Percentiles rank a stretch among this genome's conserved stretches.
These are phyloP conservation scores for Malassezia cuniculi DNA, from an alignment of 1,284 basidiomycete species.

Conservation along the genomic window DNA sequence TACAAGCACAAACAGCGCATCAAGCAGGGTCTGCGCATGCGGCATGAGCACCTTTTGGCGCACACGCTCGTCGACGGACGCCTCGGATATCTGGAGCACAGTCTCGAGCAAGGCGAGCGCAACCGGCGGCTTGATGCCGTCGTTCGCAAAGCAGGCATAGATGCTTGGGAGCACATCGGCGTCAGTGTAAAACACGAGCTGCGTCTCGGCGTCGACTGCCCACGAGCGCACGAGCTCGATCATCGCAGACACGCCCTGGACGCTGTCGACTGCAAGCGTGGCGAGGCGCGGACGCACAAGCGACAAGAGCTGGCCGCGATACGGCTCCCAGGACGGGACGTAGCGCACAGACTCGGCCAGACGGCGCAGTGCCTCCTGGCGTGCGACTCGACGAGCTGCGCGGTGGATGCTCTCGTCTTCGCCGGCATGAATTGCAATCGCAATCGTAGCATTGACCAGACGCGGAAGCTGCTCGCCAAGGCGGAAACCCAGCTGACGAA, in stretches of 20 bases:
- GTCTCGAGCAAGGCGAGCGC: constrained; percentile 73
- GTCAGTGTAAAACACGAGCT: constrained; percentile 63
- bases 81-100: constrained; percentile 45
- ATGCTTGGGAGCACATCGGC: constrained; percentile 59
- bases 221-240: constrained; percentile 75
- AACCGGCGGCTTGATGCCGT: constrained; percentile 75
- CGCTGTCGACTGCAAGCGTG: constrained; percentile 68
- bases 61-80: background rate
- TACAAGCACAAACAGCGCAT: constrained; percentile 53
- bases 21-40: constrained; percentile 62
- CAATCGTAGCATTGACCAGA: constrained; percentile 26
- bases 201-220: constrained; percentile 55
- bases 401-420: constrained; percentile 7
- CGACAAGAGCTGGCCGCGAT: constrained; percentile 58
- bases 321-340: constrained; percentile 63
- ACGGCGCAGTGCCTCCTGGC: constrained; percentile 72
- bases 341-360: constrained; percentile 72
- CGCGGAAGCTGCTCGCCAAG: constrained; percentile 26
- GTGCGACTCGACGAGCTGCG: constrained; percentile 48
- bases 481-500: constrained; percentile 31
- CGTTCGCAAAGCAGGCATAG: constrained; percentile 66
- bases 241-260: constrained; percentile 77
- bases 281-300: constrained; percentile 73
- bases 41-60: constrained; percentile 53
- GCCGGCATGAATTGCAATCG: constrained; percentile 29